Evolutionary conservation across 768 basidiomycete species (phyloP), one percentile per base, ranked within the genome.

Genomic region (Suillus cothurnatus): DNA sequence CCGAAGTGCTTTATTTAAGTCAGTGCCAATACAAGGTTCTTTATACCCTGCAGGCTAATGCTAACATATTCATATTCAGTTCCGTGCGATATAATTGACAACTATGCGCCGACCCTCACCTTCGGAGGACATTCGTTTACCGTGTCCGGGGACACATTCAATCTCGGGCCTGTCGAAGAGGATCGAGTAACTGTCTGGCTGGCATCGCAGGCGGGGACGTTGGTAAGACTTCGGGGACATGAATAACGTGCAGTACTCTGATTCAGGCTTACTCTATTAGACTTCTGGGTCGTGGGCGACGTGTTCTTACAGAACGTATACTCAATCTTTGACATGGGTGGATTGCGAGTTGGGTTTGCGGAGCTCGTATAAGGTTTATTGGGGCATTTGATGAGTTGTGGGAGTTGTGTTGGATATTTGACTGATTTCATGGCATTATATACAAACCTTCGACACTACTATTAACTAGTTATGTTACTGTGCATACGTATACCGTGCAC

Each of bases 341-440:
- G 77, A 55, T 73, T 62, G 31, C 76, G 74, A 34, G 73, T 84
- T 55, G 80, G 82, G 43, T 83, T 84, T 55, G 83, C 83, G 63
- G 66, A 76, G 62, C 71, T 77, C 52, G 65, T 55, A 28, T 77
- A 36, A 23, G 34, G 53, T 4, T 38, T 7, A 15, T 57, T 14
- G 9, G 58, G 41, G 41, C 21, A n/a, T 45, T 61, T 55, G 32
- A 65, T 31, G 36, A 49, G n/a, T 21, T 66, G 17, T 31, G n/a
- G 32, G 8, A 52, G 7, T 17, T 19, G 2, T 53, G 52, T 45
- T 19, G 50, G 21, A 64, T 21, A 53, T 65, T 32, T 41, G 28
- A 28, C 23, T 49, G 23, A 26, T 49, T 26, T 26, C 23, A 49
- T 49, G 50, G 28, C 21, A 19, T 53, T 31, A 53, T 11, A 26